A percentile compares a stretch with the other conserved stretches of the same genome.
These are phyloP conservation scores for Trichoderma hamatum DNA, from an alignment of 2,329 filamentous ascomycete species.

Conservation along the genomic window DNA sequence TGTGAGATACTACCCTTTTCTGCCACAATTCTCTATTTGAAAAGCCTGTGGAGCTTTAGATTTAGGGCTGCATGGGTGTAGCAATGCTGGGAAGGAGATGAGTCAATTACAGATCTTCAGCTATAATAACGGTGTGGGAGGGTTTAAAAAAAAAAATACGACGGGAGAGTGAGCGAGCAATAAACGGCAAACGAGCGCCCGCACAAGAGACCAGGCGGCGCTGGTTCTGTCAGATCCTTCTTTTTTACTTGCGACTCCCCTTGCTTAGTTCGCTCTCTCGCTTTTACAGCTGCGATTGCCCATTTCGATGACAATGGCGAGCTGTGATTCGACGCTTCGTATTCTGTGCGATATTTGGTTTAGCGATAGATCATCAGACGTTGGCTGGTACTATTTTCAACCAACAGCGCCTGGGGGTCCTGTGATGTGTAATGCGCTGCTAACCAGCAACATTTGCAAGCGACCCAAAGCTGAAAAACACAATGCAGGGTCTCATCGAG, in stretches of 20 bases:
- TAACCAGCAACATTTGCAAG: neutral
- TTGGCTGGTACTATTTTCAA: neutral
- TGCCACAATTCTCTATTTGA: neutral
- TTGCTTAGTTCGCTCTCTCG: neutral
- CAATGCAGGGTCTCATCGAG: neutral
- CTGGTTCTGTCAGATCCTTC: constrained; percentile 15
- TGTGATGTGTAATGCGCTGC: neutral
- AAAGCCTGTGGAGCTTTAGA: constrained; percentile 10
- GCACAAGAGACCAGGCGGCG: constrained; percentile 11
- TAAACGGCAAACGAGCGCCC: constrained; percentile 19
- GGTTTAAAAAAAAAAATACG: neutral
- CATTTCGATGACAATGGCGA: constrained; percentile 5
- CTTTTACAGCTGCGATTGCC: constrained; percentile 16
- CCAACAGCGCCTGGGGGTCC: neutral
- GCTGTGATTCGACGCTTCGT: constrained; percentile 22
- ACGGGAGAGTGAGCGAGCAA: neutral
- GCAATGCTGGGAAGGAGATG: constrained; percentile 8
- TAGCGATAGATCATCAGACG: neutral
- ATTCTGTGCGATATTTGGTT: neutral
- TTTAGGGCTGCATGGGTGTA: constrained; percentile 25
- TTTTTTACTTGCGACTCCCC: neutral
- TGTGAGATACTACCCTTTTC: neutral
- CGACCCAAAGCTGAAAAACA: neutral
- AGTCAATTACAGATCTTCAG: constrained; percentile 21
- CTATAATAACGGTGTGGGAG: neutral